These are phyloP conservation scores for Myxozyma geophila DNA, from an alignment of 805 yeast species.

Conservation along the genomic window DNA sequence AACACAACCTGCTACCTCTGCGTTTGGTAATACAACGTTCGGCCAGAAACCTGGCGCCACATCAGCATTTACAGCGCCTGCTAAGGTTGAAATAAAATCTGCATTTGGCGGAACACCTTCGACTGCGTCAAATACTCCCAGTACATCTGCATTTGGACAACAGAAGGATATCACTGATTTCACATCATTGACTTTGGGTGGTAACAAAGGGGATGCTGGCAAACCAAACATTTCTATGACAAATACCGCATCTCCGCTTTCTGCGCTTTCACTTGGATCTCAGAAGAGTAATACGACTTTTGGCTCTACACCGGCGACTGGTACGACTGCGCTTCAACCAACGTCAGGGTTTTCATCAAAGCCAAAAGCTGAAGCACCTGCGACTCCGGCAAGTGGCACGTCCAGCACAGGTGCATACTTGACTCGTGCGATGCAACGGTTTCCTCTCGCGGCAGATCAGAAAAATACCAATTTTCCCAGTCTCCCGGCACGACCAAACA, in stretches of 20 bases:
- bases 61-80: conserved; percentile 1
- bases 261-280: neutral
- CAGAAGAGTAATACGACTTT: too few relatives aligned
- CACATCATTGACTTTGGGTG: neutral
- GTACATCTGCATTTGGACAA: neutral
- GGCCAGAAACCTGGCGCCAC: neutral
- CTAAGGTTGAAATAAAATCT: neutral
- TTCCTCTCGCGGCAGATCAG: conserved; percentile 4
- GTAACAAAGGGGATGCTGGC: neutral
- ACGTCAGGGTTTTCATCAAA: neutral
- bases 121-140: neutral
- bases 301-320: neutral
- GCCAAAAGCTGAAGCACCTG: neutral
- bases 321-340: conserved; percentile 3
- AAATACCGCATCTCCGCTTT: neutral
- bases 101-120: neutral
- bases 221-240: neutral
- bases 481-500: conserved; percentile 26
- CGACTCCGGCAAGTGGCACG: neutral
- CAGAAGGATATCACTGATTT: neutral
- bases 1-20: neutral
- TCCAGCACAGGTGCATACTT: conserved; percentile 5
- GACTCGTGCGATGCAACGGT: conserved; percentile 19
- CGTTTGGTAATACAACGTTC: neutral
- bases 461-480: conserved; percentile 10